phyloP scores from a whole-genome alignment of 768 basidiomycete species.

The Suillus discolor region DNA sequence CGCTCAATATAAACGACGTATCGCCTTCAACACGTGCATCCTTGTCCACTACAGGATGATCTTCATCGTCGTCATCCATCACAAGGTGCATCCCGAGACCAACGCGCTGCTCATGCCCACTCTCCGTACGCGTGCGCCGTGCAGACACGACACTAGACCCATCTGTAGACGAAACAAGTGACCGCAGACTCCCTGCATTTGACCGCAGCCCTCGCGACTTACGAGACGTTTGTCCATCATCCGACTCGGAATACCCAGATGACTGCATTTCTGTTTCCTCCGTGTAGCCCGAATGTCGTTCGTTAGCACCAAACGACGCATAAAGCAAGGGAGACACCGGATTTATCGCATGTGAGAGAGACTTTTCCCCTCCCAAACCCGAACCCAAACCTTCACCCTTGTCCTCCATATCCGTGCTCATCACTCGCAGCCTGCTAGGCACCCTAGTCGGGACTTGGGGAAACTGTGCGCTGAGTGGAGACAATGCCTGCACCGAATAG shows the following conservation, averaged over 20 bases:
- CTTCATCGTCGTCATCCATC: conserved; percentile 20
- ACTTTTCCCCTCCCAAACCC: conserved; percentile 5
- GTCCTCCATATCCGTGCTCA: conserved; percentile 18
- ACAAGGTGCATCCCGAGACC: conserved; percentile 16
- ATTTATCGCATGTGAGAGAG: conserved; percentile 11
- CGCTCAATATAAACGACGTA: conserved; percentile 3
- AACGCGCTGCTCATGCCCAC: conserved; percentile 8
- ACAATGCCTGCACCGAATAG: conserved; percentile 16
- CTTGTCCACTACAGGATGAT: conserved; percentile 8
- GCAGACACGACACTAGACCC: conserved; percentile 21
- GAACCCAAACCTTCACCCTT: conserved; percentile 7
- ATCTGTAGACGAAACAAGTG: conserved; percentile 16
- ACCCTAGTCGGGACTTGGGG: conserved; percentile 32
- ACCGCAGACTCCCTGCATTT: conserved; percentile 18
- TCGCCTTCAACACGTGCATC: conserved; percentile 5
- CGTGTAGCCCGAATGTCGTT: conserved; percentile 25
- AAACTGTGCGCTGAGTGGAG: conserved; percentile 31
- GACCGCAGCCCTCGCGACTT: conserved; percentile 8
- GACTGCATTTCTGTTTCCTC: conserved; percentile 17
- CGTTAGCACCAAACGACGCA: conserved; percentile 44
- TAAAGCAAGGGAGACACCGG: conserved; percentile 41
- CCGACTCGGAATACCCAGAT: conserved; percentile 28
- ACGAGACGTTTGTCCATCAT: conserved; percentile 26
- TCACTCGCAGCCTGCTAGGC: conserved; percentile 33
- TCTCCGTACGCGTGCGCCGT: conserved; percentile 20